Percentiles rank a stretch among this genome's conserved stretches.
These are phyloP conservation scores for Nakazawaea laoshanensis DNA, from an alignment of 805 yeast genomes.

Conservation along the genomic window DNA sequence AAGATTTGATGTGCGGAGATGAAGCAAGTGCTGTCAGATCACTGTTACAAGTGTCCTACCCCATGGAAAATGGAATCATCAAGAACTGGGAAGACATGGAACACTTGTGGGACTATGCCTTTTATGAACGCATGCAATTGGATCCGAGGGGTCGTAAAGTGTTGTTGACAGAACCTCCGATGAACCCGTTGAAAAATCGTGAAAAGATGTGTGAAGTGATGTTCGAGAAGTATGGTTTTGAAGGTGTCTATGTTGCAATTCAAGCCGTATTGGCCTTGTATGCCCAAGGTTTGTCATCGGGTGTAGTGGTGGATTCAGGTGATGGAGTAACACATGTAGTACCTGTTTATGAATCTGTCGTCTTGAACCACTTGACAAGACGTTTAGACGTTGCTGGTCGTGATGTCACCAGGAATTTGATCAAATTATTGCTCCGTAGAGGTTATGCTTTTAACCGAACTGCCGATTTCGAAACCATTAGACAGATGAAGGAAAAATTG, in stretches of 20 bases:
- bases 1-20: conserved; percentile 96
- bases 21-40: conserved; percentile 91
- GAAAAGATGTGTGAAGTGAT: conserved; percentile 87
- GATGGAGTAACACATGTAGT: conserved; percentile 98
- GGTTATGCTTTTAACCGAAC: conserved; percentile 98
- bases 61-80: conserved; percentile 98
- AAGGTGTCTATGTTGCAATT: conserved; percentile 91
- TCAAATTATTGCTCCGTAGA: conserved; percentile 83
- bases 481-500: conserved; percentile 93
- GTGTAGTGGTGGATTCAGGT: conserved; percentile 98
- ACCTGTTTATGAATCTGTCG: conserved; percentile 95
- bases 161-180: conserved; percentile 92
- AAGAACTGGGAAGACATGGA: conserved; percentile 99
- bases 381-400: conserved; percentile 97
- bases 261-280: conserved; percentile 97
- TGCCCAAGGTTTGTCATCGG: conserved; percentile 94
- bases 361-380: conserved; percentile 86
- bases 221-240: conserved; percentile 86
- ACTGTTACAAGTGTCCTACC: conserved; percentile 86
- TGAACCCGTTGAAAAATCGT: conserved; percentile 89
- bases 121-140: conserved; percentile 80
- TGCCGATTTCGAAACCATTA: conserved; percentile 97
- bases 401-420: conserved; percentile 94
- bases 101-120: conserved; percentile 95
- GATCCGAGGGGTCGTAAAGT: conserved; percentile 71